phyloP scores from a whole-genome alignment of 1,284 basidiomycete genomes.

The Ceratobasidium sp. region DNA sequence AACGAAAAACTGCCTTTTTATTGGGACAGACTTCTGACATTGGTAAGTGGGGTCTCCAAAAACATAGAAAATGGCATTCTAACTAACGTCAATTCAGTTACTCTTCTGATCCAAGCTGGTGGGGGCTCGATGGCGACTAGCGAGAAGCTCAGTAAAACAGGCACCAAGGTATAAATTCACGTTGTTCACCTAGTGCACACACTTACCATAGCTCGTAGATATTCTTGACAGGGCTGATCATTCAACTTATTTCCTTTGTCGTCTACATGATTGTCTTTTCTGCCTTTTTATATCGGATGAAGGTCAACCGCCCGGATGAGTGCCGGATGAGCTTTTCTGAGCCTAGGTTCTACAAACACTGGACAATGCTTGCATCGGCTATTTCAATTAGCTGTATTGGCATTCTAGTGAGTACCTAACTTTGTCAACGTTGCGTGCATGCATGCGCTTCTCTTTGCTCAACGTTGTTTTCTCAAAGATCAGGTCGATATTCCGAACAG shows the following conservation, averaged over 20 bases:
- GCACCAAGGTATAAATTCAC: conserved; percentile 40
- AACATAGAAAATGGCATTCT: background rate
- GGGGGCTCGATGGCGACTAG: conserved; percentile 51
- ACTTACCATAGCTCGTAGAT: conserved; percentile 51
- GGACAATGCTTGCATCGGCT: conserved; percentile 65
- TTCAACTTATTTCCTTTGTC: conserved; percentile 69
- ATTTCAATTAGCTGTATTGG: conserved; percentile 67
- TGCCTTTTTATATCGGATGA: conserved; percentile 65
- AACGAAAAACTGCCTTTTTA: background rate
- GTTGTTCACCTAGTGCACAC: background rate
- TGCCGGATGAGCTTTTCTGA: conserved; percentile 39
- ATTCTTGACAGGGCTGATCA: conserved; percentile 66
- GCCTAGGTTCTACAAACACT: conserved; percentile 59
- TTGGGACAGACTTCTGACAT: conserved; percentile 20
- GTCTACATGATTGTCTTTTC: conserved; percentile 64
- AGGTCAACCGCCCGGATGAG: conserved; percentile 45
- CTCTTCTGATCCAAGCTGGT: conserved; percentile 68
- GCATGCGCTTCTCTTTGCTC: background rate
- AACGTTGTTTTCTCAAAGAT: conserved; percentile 55
- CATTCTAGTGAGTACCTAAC: conserved; percentile 59
- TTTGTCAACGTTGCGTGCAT: background rate
- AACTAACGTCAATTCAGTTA: conserved; percentile 61
- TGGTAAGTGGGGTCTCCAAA: background rate
- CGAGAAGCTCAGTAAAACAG: conserved; percentile 43
- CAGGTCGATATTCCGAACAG: conserved; percentile 69